These are phyloP conservation scores for Diaporthe destruens DNA, from an alignment of 2,329 filamentous ascomycete genomes.

Conservation along the genomic window DNA sequence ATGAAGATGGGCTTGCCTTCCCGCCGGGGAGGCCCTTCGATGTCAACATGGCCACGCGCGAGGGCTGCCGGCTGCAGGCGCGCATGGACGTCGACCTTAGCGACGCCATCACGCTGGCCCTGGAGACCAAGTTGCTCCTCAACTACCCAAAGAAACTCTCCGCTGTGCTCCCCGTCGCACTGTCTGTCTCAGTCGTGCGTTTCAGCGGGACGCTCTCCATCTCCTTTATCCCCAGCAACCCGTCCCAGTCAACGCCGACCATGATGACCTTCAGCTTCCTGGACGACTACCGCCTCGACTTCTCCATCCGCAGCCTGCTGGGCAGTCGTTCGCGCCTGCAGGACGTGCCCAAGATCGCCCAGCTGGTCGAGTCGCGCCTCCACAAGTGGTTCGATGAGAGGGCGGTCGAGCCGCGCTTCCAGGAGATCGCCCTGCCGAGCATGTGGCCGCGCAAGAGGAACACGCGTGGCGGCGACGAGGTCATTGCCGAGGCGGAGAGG, in stretches of 20 bases:
- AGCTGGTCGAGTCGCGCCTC: slow-evolving; percentile 82
- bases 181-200: slow-evolving; percentile 90
- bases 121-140: slow-evolving; percentile 93
- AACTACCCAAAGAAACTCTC: slow-evolving; percentile 94
- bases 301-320: slow-evolving; percentile 83
- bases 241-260: slow-evolving; percentile 78
- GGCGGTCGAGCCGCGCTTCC: slow-evolving; percentile 86
- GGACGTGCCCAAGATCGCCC: slow-evolving; percentile 89
- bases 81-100: slow-evolving; percentile 97
- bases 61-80: slow-evolving; percentile 86
- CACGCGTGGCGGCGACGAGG: slow-evolving; percentile 78
- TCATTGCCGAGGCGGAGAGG: slow-evolving; percentile 58
- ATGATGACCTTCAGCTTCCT: slow-evolving; percentile 96
- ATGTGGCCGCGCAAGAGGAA: slow-evolving; percentile 89
- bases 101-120: slow-evolving; percentile 93
- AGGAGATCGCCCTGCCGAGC: slow-evolving; percentile 85
- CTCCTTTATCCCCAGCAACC: slow-evolving; percentile 86
- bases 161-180: slow-evolving; percentile 89
- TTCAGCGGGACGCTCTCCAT: slow-evolving; percentile 96
- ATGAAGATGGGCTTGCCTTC: slow-evolving; percentile 78
- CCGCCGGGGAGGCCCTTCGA: slow-evolving; percentile 65
- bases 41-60: slow-evolving; percentile 64
- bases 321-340: slow-evolving; percentile 84
- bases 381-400: slow-evolving; percentile 92
- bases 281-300: slow-evolving; percentile 87